Evolutionary conservation across 768 basidiomycete genomes (phyloP).

Genomic region (Lactarius akahatsu): DNA sequence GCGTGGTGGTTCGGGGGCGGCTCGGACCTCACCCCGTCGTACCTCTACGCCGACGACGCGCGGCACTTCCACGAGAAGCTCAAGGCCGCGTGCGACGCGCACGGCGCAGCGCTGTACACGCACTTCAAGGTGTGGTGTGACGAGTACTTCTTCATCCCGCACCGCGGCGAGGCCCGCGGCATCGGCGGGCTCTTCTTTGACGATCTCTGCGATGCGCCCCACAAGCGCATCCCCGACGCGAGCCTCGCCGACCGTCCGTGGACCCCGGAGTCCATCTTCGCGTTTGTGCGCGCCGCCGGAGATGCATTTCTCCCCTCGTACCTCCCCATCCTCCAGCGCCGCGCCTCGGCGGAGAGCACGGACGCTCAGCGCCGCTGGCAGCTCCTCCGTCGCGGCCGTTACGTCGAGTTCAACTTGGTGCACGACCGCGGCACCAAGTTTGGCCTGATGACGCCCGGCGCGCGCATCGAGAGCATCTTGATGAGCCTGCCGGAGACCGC

Average conservation of each 20-base stretch:
- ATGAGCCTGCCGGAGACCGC: conserved; percentile 65
- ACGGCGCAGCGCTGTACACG: conserved; percentile 66
- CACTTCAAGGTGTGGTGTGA: conserved; percentile 96
- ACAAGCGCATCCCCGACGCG: conserved; percentile 58
- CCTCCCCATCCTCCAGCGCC: conserved; percentile 73
- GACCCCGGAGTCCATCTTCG: conserved; percentile 70
- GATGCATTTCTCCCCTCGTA: conserved; percentile 88
- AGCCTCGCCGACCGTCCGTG: conserved; percentile 44
- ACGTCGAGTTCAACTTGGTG: conserved; percentile 88
- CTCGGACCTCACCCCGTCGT: conserved; percentile 90
- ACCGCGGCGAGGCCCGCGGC: conserved; percentile 82
- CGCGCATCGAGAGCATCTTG: conserved; percentile 62
- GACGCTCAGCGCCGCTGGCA: conserved; percentile 87
- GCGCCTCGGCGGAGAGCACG: conserved; percentile 54
- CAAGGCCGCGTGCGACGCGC: conserved; percentile 71
- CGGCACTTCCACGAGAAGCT: conserved; percentile 81
- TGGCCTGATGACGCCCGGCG: conserved; percentile 57
- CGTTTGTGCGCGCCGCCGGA: conserved; percentile 68
- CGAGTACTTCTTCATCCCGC: conserved; percentile 92
- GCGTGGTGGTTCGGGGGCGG: conserved; percentile 99
- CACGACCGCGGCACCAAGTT: conserved; percentile 70
- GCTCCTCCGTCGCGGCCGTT: conserved; percentile 83
- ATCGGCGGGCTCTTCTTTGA: conserved; percentile 97
- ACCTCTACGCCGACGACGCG: conserved; percentile 86
- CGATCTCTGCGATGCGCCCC: conserved; percentile 70